Evolutionary conservation across 2,329 filamentous ascomycete species (phyloP), one percentile per base, ranked within the genome.

Genomic region (Zymoseptoria crescenta): DNA sequence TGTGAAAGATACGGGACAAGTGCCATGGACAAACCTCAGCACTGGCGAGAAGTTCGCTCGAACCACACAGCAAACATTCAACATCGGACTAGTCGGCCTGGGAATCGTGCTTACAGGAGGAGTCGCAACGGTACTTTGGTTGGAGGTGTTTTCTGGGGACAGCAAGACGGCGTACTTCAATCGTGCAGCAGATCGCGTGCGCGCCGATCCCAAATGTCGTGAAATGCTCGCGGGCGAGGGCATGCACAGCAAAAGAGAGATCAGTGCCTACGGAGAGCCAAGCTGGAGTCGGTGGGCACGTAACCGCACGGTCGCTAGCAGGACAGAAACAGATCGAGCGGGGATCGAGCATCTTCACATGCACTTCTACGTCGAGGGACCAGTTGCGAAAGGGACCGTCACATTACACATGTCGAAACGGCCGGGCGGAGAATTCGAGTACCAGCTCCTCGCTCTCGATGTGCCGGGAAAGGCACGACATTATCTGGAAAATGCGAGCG

Each of bases 111-210:
- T 93, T 67, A 96, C 92, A 1, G 85, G 85, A 62, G 86, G 85
- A n/a, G 87, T 96, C 8, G 81, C 81, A 57, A 91, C 89, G 67
- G 80, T 94, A 54, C 79, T 96, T 21, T 96, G 88, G 74, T 82
- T 83, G 3, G 91, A 96, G 63, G 88, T 96, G 51, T 90, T 96
- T 73, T 88, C 88, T 3, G 61, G 88, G 20, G 87, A 92, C 70
- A 94, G 89, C 78, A 92, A 91, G 74, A 93, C 88, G 16, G 83
- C 86, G 58, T 86, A 94, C 72, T 96, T 96, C 80, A 96, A 95
- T 76, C 87, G 88, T 63, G 89, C 90, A 0, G 88, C 95, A 53
- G 83, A 89, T 69, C 85, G 86, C 62, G 86, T 97, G 71, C 89
- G 87, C 72, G 80, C 82, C 56, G 88, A 95, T 69, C 73, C 82